phyloP scores from a whole-genome alignment of 1,284 basidiomycete genomes.

The Ganoderma multipileum region DNA sequence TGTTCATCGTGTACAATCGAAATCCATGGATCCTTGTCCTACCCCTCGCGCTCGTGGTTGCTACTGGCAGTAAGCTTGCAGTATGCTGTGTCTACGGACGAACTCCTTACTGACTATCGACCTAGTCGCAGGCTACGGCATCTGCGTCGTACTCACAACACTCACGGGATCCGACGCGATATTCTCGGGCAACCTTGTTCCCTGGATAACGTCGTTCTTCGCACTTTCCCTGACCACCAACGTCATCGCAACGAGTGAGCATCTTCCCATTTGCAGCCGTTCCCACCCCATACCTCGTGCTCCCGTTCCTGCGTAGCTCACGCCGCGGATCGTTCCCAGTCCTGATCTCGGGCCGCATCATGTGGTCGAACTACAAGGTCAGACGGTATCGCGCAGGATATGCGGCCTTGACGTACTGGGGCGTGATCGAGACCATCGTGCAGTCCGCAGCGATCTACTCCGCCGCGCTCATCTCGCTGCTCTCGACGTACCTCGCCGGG shows the following conservation, averaged over 20 bases:
- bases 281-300: not conserved
- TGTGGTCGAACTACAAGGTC: conserved; percentile 20
- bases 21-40: conserved; percentile 6
- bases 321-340: conserved; percentile 4
- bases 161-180: conserved; percentile 13
- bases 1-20: conserved; percentile 22
- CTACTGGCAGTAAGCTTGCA: conserved; percentile 4
- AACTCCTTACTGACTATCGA: not conserved
- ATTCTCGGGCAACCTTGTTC: conserved; percentile 16
- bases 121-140: conserved; percentile 16
- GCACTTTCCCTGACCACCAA: conserved; percentile 24
- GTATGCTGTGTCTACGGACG: no score
- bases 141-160: conserved; percentile 16
- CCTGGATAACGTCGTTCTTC: conserved; percentile 25
- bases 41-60: conserved; percentile 15
- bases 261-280: not conserved
- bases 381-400: conserved; percentile 9
- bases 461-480: conserved; percentile 27
- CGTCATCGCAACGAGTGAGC: conserved; percentile 23
- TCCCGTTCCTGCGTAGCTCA: not conserved
- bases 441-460: conserved; percentile 32
- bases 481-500: conserved; percentile 27
- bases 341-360: conserved; percentile 19
- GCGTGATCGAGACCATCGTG: conserved; percentile 31
- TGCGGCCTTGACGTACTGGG: conserved; percentile 17